Base-by-base conservation (phyloP, 768 basidiomycete species). In the Leucocoprinus leucothites region DNA sequence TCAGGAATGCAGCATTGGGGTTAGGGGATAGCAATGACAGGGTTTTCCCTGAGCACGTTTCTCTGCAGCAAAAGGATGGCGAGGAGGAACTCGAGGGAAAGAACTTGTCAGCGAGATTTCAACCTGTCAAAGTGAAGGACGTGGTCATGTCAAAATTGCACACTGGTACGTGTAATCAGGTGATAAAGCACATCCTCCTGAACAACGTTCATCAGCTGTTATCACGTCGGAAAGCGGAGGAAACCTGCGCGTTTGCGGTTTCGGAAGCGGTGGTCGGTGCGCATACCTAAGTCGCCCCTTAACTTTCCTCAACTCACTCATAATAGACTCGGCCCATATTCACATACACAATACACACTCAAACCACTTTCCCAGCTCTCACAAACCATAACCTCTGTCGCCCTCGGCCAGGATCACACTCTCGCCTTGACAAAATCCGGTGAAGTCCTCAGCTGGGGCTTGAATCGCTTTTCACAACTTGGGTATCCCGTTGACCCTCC, bases 371-470 rank as follows among this genome's bases (percentile, higher is more conserved):
- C 79, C 1, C 80, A 83, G 26, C 74, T 88, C 42, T 70, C 80
- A 1, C 74, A 84, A 36, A 72, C 73, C 0, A 79, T 94, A 26
- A 71, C 76, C 5, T 74, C 83, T 13, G 80, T 98, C 22, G 92
- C 94, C 0, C 75, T 94, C 6, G 95, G 92, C 9, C 96, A 96
- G 67, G 97, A 99, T 63, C 97, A 98, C 65, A 95, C 95, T 0
- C 81, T 98, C 25, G 89, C 84, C 1, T 73, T 98, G 25, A 95
- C 94, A 0, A 81, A 75, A 22, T 66, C 78, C 0, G 94, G 96
- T 3, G 91, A 94, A 63, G 82, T 98, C 2, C 81, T 87, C 36
- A 93, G 86, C 21, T 98, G 94, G 91, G 97, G 93, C 13, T 70
- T 92, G 22, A 95, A 95, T 61, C 82, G 93, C 13, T 96, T 94